Percentiles rank a stretch among this genome's conserved stretches.
Conservation (phyloP, 805 yeast genomes). For the Cyberlindnera xylosilytica region DNA sequence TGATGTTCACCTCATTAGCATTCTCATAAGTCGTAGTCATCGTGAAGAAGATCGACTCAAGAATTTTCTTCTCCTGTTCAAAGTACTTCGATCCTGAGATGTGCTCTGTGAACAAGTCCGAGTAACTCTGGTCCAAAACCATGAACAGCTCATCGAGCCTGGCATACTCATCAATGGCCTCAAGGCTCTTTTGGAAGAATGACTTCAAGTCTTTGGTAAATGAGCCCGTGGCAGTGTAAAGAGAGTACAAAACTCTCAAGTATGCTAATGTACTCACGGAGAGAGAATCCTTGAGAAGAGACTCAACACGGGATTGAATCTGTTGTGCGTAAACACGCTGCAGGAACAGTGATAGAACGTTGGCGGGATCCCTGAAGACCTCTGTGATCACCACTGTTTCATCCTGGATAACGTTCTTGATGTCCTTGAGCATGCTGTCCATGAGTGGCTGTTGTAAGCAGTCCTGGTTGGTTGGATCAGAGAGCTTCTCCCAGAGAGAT, state of each 20-base stretch:
- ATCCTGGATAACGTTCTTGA: slow-evolving; percentile 56
- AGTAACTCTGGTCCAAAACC: slow-evolving; percentile 66
- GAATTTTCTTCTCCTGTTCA: slow-evolving; percentile 62
- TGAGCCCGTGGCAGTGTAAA: slow-evolving; percentile 55
- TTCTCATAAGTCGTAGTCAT: slow-evolving; percentile 32
- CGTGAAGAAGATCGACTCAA: slow-evolving; percentile 41
- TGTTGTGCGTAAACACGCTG: slow-evolving; percentile 78
- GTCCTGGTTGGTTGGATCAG: slow-evolving; percentile 54
- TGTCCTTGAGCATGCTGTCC: slow-evolving; percentile 49
- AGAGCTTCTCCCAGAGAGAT: slow-evolving; percentile 53
- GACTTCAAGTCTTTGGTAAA: slow-evolving; percentile 65
- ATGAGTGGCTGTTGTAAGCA: slow-evolving; percentile 51
- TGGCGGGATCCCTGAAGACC: slow-evolving; percentile 67
- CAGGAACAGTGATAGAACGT: slow-evolving; percentile 65
- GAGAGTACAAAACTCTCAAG: slow-evolving; percentile 67
- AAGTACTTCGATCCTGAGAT: slow-evolving; percentile 67
- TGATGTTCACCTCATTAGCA: slow-evolving; percentile 30
- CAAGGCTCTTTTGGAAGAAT: slow-evolving; percentile 43
- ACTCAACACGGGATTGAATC: slow-evolving; percentile 52
- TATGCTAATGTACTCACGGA: slow-evolving; percentile 66
- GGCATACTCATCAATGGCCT: slow-evolving; percentile 34
- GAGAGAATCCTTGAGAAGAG: slow-evolving; percentile 58
- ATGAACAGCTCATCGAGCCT: slow-evolving; percentile 37
- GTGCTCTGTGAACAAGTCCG: slow-evolving; percentile 72
- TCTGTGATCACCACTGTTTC: slow-evolving; percentile 72